Evolutionary conservation across 2,329 filamentous ascomycete genomes (phyloP).

Genomic region (Talaromyces sp.): DNA sequence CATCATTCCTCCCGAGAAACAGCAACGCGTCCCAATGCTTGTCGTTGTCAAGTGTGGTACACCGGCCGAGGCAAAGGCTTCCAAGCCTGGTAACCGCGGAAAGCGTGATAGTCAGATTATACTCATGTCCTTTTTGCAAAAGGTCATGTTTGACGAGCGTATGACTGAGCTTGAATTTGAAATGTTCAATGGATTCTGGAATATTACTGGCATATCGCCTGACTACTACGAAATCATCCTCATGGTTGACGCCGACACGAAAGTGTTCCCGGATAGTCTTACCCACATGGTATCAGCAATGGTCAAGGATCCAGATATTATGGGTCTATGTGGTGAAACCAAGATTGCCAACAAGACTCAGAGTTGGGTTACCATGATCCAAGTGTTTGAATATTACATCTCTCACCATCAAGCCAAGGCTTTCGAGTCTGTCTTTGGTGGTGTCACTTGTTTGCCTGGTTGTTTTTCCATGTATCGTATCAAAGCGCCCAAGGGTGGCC

Average conservation of each 20-base stretch:
- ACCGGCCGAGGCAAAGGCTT: slow-evolving; percentile 72
- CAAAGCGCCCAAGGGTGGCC: slow-evolving; percentile 95
- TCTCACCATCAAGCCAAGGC: slow-evolving; percentile 96
- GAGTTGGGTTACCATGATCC: slow-evolving; percentile 95
- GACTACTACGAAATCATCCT: slow-evolving; percentile 98
- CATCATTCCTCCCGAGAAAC: slow-evolving; percentile 74
- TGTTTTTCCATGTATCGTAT: slow-evolving; percentile 99
- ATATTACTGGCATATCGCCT: slow-evolving; percentile 94
- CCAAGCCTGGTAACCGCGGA: slow-evolving; percentile 94
- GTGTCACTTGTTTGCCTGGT: slow-evolving; percentile 95
- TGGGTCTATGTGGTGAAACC: slow-evolving; percentile 97
- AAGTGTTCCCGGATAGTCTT: slow-evolving; percentile 95
- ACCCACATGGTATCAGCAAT: slow-evolving; percentile 99
- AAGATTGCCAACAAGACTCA: slow-evolving; percentile 98
- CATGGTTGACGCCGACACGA: slow-evolving; percentile 99
- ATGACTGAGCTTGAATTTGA: slow-evolving; percentile 99
- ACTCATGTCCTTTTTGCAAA: slow-evolving; percentile 98
- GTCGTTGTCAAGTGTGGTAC: slow-evolving; percentile 94
- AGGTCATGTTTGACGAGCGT: slow-evolving; percentile 99
- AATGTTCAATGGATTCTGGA: slow-evolving; percentile 99
- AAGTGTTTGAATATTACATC: slow-evolving; percentile 97
- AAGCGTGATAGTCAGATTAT: slow-evolving; percentile 99
- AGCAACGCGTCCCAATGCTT: slow-evolving; percentile 98
- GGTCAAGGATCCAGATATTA: slow-evolving; percentile 98
- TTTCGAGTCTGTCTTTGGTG: slow-evolving; percentile 97